Conservation (phyloP, 805 yeast species). For the Cyberlindnera nakhonratchasimensis region DNA sequence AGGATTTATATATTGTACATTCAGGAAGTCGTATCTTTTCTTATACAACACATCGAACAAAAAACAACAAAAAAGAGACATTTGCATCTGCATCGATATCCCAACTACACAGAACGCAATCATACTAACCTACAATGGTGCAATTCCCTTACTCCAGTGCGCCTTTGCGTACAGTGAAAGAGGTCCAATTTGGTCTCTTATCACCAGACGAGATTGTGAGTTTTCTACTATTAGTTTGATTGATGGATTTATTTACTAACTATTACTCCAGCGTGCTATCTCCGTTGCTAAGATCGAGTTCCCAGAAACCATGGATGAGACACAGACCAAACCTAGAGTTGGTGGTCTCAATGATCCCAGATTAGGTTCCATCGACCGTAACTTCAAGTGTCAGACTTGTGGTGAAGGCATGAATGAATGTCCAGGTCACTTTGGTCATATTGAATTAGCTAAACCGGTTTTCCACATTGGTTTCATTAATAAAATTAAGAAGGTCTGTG, state of each 20-base stretch:
- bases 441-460: conserved; percentile 96
- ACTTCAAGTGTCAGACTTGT: conserved; percentile 97
- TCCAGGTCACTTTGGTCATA: conserved; percentile 99
- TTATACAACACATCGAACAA: conserved; percentile 3
- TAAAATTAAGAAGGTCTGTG: conserved; percentile 91
- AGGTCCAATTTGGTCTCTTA: conserved; percentile 96
- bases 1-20: neutral
- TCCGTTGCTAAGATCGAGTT: conserved; percentile 97
- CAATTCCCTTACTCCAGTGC: conserved; percentile 95
- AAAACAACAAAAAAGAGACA: conserved; percentile 8
- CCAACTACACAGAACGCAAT: neutral
- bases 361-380: conserved; percentile 94
- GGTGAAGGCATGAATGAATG: conserved; percentile 99
- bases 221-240: conserved; percentile 6
- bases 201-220: conserved; percentile 90
- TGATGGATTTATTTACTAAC: neutral
- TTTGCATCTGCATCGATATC: neutral
- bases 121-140: conserved; percentile 31
- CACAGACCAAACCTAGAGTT: conserved; percentile 89
- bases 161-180: conserved; percentile 94
- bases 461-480: conserved; percentile 95
- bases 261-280: conserved; percentile 65
- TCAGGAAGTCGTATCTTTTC: neutral
- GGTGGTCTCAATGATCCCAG: conserved; percentile 98
- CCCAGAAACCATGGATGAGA: conserved; percentile 99